Conservation (phyloP, 2,329 filamentous ascomycete genomes). For the Xylariaceae sp. region DNA sequence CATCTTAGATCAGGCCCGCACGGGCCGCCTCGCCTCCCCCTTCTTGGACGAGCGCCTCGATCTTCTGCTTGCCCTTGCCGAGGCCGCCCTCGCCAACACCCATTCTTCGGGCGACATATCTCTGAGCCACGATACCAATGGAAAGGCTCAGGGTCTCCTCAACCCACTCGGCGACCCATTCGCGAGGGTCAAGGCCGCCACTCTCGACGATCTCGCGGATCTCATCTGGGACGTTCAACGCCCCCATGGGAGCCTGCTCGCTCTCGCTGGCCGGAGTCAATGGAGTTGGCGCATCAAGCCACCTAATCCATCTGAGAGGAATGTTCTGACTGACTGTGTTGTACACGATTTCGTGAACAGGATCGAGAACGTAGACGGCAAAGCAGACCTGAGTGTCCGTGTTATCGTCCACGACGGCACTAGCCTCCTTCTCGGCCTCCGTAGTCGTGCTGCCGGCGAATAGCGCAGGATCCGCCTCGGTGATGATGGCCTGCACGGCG, state of each 20-base stretch:
- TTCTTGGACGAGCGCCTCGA: slow-evolving; percentile 51
- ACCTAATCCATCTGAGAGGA: slow-evolving; percentile 80
- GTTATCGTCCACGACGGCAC: slow-evolving; percentile 45
- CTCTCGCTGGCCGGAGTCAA: slow-evolving; percentile 49
- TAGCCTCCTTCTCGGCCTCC: slow-evolving; percentile 52
- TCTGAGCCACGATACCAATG: slow-evolving; percentile 82
- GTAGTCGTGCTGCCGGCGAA: slow-evolving; percentile 56
- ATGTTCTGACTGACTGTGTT: slow-evolving; percentile 75
- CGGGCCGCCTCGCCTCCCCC: slow-evolving; percentile 55
- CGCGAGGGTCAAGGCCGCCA: slow-evolving; percentile 78
- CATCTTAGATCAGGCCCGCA: slow-evolving; percentile 46
- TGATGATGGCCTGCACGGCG: slow-evolving; percentile 79
- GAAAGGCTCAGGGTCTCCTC: slow-evolving; percentile 77
- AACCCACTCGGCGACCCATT: slow-evolving; percentile 97
- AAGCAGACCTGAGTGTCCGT: slow-evolving; percentile 64
- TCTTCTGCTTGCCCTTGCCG: slow-evolving; percentile 56
- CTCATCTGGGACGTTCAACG: slow-evolving; percentile 62
- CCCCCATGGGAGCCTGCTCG: slow-evolving; percentile 31
- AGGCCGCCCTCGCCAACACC: slow-evolving; percentile 78
- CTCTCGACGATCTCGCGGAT: slow-evolving; percentile 78
- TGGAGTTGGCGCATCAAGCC: slow-evolving; percentile 74
- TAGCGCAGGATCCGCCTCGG: slow-evolving; percentile 58
- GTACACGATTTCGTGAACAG: slow-evolving; percentile 86
- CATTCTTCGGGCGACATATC: slow-evolving; percentile 93
- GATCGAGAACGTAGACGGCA: slow-evolving; percentile 77